Conservation (phyloP, 1,284 basidiomycete genomes). For the Pseudozyma pruni region DNA sequence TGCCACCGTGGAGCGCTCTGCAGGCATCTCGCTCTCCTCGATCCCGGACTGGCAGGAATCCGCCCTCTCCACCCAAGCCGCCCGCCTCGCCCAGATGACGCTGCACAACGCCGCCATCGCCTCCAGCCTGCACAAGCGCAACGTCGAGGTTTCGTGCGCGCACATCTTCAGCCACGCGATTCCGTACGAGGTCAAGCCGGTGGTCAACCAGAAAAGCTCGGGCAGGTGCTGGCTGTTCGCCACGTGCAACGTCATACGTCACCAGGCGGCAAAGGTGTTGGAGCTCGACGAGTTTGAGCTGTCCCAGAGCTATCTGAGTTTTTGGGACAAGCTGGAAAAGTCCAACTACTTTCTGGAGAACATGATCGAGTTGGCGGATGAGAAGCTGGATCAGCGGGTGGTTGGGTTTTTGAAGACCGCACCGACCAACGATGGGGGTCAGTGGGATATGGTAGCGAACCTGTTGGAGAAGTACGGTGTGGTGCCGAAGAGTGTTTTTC, state of each 20-base stretch:
- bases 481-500: constrained; percentile 76
- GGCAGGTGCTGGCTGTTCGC: constrained; percentile 57
- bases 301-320: constrained; percentile 75
- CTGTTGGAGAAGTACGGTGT: constrained; percentile 68
- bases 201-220: constrained; percentile 83
- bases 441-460: constrained; percentile 87
- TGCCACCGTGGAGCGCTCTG: constrained; percentile 1
- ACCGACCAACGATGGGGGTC: constrained; percentile 82
- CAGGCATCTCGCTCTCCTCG: constrained; percentile 34
- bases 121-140: constrained; percentile 75
- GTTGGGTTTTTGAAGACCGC: constrained; percentile 80
- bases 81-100: constrained; percentile 81
- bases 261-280: constrained; percentile 84
- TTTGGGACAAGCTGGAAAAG: constrained; percentile 81
- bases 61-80: constrained; percentile 71
- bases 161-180: constrained; percentile 87
- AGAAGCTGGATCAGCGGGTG: constrained; percentile 83
- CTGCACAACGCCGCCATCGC: constrained; percentile 80
- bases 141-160: constrained; percentile 75
- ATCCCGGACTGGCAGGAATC: constrained; percentile 44
- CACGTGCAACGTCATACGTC: constrained; percentile 78
- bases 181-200: constrained; percentile 77
- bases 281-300: constrained; percentile 87
- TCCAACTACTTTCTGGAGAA: constrained; percentile 92
- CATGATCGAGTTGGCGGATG: constrained; percentile 82